Base-by-base conservation (phyloP, 2,329 filamentous ascomycete genomes). In the Metarhizium brunneum region DNA sequence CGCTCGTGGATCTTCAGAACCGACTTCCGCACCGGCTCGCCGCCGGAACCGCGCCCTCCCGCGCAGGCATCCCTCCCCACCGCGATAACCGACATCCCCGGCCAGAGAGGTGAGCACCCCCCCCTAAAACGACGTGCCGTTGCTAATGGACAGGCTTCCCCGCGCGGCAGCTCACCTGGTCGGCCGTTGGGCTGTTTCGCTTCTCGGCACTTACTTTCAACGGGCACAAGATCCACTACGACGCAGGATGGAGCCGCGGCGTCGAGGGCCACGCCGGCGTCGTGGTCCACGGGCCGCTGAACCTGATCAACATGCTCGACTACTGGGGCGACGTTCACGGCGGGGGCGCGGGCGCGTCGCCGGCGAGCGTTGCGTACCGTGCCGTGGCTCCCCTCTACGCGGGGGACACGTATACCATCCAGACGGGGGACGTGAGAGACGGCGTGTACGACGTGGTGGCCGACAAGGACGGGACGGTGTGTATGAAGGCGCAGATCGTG, bases 121-220 rank as follows among this genome's bases (percentile, higher is more conserved):
- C 38, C 38, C 38, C 4, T 6, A 16, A 7, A 5, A 40, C 8
- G 38, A 40, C 38, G 25, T 25, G 4, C 14, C 14, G 11, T 5
- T 13, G 5, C 25, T 30, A 20, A 35, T 13, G n/a, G 0, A 2
- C 10, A 11, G 6, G 58, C 60, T 25, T 40, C 43, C 64, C 64
- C 0, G 47, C 59, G 0, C 65, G 75, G 10, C 64, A 66, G 14
- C 54, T 77, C 4, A 62, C 63, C 20, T 78, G 74, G 75, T 79
- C 77, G 0, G 69, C 75, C 0, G 71, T 73, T 0, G 74, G 72
- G 2, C 77, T 95, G 1, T 95, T 94, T 70, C 83, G 88, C 18
- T 95, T 91, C 74, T 91, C 87, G 0, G 89, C 89, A 0, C 73
- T 95, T 45, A 95, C 89, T 0, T 91, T 91, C 74, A 95, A 95